These are phyloP conservation scores for Harrya chromipes DNA, from an alignment of 768 basidiomycete species.

Conservation along the genomic window DNA sequence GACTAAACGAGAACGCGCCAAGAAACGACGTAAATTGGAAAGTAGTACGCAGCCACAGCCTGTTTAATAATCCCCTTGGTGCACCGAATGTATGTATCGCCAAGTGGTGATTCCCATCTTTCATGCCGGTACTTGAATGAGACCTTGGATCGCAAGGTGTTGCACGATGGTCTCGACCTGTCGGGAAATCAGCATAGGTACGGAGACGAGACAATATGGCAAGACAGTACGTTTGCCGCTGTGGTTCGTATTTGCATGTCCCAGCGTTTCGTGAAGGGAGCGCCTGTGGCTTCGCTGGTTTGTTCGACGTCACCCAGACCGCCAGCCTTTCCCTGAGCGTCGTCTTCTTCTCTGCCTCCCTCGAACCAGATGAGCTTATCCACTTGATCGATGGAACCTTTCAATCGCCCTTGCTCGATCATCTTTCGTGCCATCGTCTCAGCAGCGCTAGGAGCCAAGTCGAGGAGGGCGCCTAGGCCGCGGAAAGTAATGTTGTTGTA, in stretches of 20 bases:
- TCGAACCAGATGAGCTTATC: conserved; percentile 95
- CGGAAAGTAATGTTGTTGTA: conserved; percentile 97
- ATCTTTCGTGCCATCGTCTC: conserved; percentile 98
- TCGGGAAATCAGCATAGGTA: conserved; percentile 1
- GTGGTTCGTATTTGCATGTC: conserved; percentile 89
- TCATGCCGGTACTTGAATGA: conserved; percentile 42
- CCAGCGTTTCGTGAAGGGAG: conserved; percentile 93
- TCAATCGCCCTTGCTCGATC: conserved; percentile 95
- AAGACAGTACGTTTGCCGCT: conserved; percentile 69
- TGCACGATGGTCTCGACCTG: conserved; percentile 89
- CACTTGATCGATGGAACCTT: conserved; percentile 94
- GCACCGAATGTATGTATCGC: conserved; percentile 16
- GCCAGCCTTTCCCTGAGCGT: conserved; percentile 91
- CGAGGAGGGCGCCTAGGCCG: conserved; percentile 87
- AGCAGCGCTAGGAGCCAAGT: conserved; percentile 87
- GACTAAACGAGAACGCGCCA: conserved; percentile 87
- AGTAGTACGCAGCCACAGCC: conserved; percentile 37
- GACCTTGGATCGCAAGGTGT: conserved; percentile 66
- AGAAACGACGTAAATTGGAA: conserved; percentile 70
- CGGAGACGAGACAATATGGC: background rate
- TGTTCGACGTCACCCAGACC: conserved; percentile 87
- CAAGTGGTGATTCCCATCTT: conserved; percentile 6
- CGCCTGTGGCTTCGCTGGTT: conserved; percentile 83
- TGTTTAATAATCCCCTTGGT: conserved; percentile 28
- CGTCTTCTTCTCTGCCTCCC: conserved; percentile 79